These are phyloP conservation scores for Capronia coronata DNA, from an alignment of 2,329 filamentous ascomycete species.

Conservation along the genomic window DNA sequence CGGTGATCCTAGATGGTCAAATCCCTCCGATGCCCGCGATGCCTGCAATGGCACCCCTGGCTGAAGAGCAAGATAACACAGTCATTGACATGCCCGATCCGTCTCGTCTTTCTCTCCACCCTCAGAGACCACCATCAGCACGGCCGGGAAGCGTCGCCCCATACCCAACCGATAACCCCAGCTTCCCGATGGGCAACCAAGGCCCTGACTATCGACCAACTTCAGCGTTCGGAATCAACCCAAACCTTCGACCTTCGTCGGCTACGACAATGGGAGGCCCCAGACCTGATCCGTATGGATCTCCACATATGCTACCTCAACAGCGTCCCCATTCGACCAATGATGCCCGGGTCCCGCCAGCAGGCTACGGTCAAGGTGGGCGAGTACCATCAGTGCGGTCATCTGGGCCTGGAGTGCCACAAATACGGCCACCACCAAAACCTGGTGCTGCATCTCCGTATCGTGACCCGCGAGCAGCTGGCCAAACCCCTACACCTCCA, in stretches of 20 bases:
- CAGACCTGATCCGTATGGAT: slow-evolving; percentile 24
- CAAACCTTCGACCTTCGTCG: slow-evolving; percentile 41
- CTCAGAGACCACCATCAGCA: slow-evolving; percentile 29
- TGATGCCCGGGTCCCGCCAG: slow-evolving; percentile 28
- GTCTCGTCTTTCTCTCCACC: slow-evolving; percentile 36
- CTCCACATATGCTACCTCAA: slow-evolving; percentile 12
- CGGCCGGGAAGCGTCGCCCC: slow-evolving; percentile 32
- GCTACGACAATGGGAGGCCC: slow-evolving; percentile 24
- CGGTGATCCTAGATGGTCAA: slow-evolving; percentile 34
- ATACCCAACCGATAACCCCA: slow-evolving; percentile 37
- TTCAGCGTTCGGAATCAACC: slow-evolving; percentile 45
- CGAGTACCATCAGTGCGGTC: slow-evolving; percentile 16
- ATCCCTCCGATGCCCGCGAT: slow-evolving; percentile 36
- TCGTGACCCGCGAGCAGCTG: slow-evolving; percentile 12
- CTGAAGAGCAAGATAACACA: slow-evolving; percentile 30
- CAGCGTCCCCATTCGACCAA: slow-evolving; percentile 23
- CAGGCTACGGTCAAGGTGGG: slow-evolving; percentile 27
- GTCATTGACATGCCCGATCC: slow-evolving; percentile 46
- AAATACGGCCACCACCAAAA: slow-evolving; percentile 26
- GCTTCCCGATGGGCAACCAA: slow-evolving; percentile 28
- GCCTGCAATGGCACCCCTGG: slow-evolving; percentile 37
- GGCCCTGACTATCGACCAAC: slow-evolving; percentile 38
- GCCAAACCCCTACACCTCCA: slow-evolving; percentile 29
- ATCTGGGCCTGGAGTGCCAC: slow-evolving; percentile 9
- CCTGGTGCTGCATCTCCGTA: slow-evolving; percentile 28